Percentiles rank a stretch among this genome's conserved stretches.
Evolutionary conservation across 2,329 filamentous ascomycete genomes (phyloP).

Genomic region (Neocucurbitaria cava): DNA sequence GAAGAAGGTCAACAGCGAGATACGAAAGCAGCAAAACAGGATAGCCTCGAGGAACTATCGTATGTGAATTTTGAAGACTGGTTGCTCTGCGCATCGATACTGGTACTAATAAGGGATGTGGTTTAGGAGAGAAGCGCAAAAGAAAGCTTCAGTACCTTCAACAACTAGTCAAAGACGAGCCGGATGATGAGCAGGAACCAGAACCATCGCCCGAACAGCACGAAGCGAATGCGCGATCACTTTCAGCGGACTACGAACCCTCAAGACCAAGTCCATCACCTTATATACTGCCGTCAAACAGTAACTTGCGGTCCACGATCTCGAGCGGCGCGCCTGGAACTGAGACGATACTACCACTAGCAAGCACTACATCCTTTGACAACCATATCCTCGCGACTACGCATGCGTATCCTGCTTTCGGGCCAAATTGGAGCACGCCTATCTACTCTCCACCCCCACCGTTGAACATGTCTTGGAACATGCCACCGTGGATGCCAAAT

Average conservation of each 20-base stretch:
- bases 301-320: constrained; percentile 9
- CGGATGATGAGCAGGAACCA: constrained; percentile 19
- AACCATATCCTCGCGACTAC: constrained; percentile 13
- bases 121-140: constrained; percentile 46
- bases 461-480: constrained; percentile 25
- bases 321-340: constrained; percentile 16
- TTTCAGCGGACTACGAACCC: constrained; percentile 24
- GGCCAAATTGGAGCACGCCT: constrained; percentile 20
- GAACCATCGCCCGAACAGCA: constrained; percentile 20
- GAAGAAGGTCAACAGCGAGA: constrained; percentile 46
- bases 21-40: constrained; percentile 47
- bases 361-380: constrained; percentile 18
- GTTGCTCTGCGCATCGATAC: neutral
- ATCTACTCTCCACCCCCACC: constrained; percentile 23
- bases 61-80: constrained; percentile 17
- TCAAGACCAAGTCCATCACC: constrained; percentile 9
- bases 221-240: constrained; percentile 20
- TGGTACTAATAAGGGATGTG: constrained; percentile 14
- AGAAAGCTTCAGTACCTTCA: constrained; percentile 47
- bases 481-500: constrained; percentile 26
- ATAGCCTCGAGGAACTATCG: constrained; percentile 49
- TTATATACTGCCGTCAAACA: constrained; percentile 16
- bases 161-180: constrained; percentile 37
- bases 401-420: constrained; percentile 20
- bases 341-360: constrained; percentile 9